These are phyloP conservation scores for Beverwykella pulmonaria DNA, from an alignment of 495 filamentous ascomycete genomes.

Conservation along the genomic window DNA sequence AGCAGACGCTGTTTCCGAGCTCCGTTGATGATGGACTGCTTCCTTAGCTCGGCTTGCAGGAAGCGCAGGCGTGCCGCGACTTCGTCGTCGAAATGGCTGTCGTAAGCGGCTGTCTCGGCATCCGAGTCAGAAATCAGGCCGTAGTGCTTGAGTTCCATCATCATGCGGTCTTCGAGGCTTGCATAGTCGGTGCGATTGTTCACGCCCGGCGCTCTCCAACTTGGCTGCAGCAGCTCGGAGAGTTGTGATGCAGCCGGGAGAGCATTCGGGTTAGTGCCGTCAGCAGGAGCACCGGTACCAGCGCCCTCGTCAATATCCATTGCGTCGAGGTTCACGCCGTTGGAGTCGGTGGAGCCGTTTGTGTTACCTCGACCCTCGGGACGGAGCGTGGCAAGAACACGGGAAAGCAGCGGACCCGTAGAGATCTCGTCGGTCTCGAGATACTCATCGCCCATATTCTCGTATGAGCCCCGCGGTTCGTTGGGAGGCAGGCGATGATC, in stretches of 20 bases:
- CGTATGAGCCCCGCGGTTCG: conserved; percentile 79
- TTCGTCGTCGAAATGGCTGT: conserved; percentile 91
- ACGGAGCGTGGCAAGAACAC: conserved; percentile 79
- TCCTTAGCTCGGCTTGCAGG: conserved; percentile 78
- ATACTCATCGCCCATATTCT: conserved; percentile 79
- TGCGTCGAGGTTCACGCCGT: conserved; percentile 48
- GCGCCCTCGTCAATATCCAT: conserved; percentile 62
- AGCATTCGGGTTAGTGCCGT: conserved; percentile 42
- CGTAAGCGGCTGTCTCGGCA: conserved; percentile 69
- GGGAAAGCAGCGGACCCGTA: conserved; percentile 77
- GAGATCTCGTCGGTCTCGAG: conserved; percentile 91
- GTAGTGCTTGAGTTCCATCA: conserved; percentile 89
- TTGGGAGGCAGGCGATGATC: conserved; percentile 71
- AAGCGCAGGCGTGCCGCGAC: conserved; percentile 84
- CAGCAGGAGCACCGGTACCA: conserved; percentile 46
- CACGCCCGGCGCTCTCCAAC: conserved; percentile 53
- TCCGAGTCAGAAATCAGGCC: conserved; percentile 76
- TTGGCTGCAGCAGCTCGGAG: conserved; percentile 65
- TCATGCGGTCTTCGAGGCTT: conserved; percentile 84
- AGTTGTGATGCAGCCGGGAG: conserved; percentile 75
- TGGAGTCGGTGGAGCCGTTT: conserved; percentile 60
- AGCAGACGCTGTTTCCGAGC: conserved; percentile 83
- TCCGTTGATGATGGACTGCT: conserved; percentile 81
- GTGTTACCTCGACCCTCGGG: conserved; percentile 73
- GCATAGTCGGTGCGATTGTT: conserved; percentile 74